These are phyloP conservation scores for Pseudogymnoascus sp. DNA, from an alignment of 2,329 filamentous ascomycete genomes.

Conservation along the genomic window DNA sequence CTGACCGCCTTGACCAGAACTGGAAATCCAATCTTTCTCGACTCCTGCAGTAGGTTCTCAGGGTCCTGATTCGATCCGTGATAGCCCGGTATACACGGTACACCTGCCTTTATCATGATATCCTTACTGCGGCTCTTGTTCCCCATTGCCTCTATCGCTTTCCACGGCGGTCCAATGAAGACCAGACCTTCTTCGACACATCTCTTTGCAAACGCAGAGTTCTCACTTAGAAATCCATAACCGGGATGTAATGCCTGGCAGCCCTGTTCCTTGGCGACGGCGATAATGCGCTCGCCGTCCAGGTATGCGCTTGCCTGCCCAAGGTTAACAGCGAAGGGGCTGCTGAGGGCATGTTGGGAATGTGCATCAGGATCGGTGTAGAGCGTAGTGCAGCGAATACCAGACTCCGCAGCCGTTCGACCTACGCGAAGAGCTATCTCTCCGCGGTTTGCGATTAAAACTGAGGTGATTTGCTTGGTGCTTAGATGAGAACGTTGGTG, in stretches of 20 bases:
- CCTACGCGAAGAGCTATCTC: constrained; percentile 94
- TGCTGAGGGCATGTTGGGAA: constrained; percentile 81
- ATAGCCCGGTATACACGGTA: constrained; percentile 94
- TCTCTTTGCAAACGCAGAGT: constrained; percentile 78
- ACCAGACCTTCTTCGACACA: constrained; percentile 85
- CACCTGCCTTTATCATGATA: constrained; percentile 92
- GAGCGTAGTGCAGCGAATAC: constrained; percentile 86
- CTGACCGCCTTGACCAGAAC: constrained; percentile 74
- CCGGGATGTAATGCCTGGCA: constrained; percentile 92
- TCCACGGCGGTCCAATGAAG: constrained; percentile 84
- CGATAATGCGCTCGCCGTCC: constrained; percentile 86
- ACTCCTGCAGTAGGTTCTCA: constrained; percentile 54
- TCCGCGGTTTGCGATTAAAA: constrained; percentile 92
- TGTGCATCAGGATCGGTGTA: constrained; percentile 87
- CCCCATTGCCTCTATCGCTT: constrained; percentile 82
- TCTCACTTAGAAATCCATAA: constrained; percentile 94
- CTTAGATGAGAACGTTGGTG: constrained; percentile 6
- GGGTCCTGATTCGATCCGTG: constrained; percentile 77
- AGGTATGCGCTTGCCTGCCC: constrained; percentile 81
- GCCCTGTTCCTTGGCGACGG: constrained; percentile 73
- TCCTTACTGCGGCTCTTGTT: constrained; percentile 91
- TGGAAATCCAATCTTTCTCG: constrained; percentile 60
- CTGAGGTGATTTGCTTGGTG: constrained; percentile 56
- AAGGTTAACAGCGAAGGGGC: constrained; percentile 75
- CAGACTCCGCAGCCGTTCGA: constrained; percentile 76